A percentile compares a stretch with the other conserved stretches of the same genome.
Evolutionary conservation across 345 rosid species (phyloP).

Genomic region (Cardiospermum halicacabum): DNA sequence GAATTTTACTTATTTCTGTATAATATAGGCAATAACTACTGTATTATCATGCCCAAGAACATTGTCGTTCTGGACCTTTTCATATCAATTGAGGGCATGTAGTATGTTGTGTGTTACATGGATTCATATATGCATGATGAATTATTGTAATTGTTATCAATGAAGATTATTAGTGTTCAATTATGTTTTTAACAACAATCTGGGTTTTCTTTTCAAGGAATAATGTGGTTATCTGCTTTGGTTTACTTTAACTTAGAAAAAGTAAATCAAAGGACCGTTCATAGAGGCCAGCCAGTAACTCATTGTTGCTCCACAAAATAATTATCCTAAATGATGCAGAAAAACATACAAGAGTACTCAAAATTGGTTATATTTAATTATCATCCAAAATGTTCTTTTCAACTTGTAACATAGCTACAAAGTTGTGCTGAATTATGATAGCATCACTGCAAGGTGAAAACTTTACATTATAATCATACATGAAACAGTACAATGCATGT

Average conservation of each 20-base stretch:
- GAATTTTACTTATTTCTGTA: conserved; percentile 2
- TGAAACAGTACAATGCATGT: neutral
- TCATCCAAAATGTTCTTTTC: neutral
- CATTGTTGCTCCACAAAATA: neutral
- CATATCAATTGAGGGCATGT: neutral
- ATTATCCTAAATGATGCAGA: no score
- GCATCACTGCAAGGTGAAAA: neutral
- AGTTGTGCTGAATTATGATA: neutral
- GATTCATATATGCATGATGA: neutral
- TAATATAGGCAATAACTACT: conserved; percentile 3
- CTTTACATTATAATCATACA: neutral
- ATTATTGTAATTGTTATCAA: neutral
- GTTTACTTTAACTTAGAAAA: no score
- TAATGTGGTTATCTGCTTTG: no score
- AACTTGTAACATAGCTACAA: neutral
- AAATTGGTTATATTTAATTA: neutral
- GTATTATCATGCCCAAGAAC: neutral
- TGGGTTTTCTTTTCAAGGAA: no score
- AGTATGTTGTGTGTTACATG: neutral
- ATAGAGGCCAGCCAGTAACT: neutral
- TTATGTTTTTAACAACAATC: neutral
- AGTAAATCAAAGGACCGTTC: no score
- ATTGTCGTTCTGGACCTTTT: neutral
- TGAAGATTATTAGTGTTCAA: neutral
- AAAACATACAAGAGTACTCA: neutral